Conservation (phyloP, 2,329 filamentous ascomycete genomes). For the Aspergillus candidus region DNA sequence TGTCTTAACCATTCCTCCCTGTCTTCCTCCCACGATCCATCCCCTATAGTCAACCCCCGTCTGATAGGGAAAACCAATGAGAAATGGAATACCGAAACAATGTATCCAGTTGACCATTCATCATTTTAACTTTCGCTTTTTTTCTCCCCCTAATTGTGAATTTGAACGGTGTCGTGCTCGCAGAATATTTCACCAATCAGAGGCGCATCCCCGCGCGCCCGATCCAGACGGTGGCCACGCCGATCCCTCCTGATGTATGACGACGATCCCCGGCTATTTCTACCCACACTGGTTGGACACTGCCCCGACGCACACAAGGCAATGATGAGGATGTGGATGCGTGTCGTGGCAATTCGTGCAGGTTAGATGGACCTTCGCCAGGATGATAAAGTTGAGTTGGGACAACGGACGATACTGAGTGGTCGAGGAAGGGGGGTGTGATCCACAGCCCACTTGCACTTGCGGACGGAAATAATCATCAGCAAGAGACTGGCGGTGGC, state of each 20-base stretch:
- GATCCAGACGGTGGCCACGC: conserved; percentile 20
- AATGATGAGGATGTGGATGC: conserved; percentile 1
- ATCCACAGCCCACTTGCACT: not conserved
- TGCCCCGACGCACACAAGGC: not conserved
- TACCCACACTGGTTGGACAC: not conserved
- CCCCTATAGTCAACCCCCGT: no score
- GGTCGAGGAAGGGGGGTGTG: not conserved
- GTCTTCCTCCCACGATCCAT: no score
- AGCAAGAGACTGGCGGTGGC: conserved; percentile 9
- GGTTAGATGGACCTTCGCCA: not conserved
- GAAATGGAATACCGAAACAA: no score
- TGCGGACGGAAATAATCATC: not conserved
- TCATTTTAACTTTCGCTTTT: not conserved
- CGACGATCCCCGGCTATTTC: conserved; percentile 1
- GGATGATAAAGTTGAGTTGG: conserved; percentile 1
- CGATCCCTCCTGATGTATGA: conserved; percentile 17
- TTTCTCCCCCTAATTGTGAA: conserved; percentile 1
- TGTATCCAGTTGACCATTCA: not conserved
- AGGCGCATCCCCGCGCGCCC: conserved; percentile 17
- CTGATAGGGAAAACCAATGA: no score
- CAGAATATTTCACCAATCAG: conserved; percentile 27
- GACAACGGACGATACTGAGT: conserved; percentile 1
- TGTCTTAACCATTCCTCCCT: no score
- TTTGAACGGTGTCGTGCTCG: conserved; percentile 15
- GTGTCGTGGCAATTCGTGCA: conserved; percentile 6